A percentile compares a stretch with the other conserved stretches of the same genome.
Conservation (phyloP, 2,329 filamentous ascomycete genomes). For the Pezicula carpinea region DNA sequence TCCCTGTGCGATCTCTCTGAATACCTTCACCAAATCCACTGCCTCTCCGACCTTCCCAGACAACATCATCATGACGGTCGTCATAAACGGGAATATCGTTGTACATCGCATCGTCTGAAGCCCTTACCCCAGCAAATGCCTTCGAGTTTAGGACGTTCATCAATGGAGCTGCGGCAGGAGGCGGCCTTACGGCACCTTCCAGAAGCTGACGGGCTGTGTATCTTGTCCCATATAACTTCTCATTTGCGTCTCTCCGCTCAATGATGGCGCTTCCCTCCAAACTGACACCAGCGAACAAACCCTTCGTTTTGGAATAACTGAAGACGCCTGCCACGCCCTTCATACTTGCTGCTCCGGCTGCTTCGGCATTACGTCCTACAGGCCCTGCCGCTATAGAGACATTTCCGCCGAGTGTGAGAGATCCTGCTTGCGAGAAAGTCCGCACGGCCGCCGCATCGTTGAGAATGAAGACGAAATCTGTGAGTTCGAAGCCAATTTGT, state of each 20-base stretch:
- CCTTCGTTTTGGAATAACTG: slow-evolving; percentile 97
- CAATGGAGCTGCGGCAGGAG: slow-evolving; percentile 77
- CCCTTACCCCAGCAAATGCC: slow-evolving; percentile 66
- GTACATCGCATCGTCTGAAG: slow-evolving; percentile 67
- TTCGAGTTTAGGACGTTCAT: slow-evolving; percentile 82
- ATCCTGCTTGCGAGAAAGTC: slow-evolving; percentile 89
- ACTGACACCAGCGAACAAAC: slow-evolving; percentile 91
- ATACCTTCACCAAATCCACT: slow-evolving; percentile 65
- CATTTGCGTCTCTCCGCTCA: slow-evolving; percentile 92
- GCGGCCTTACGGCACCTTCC: slow-evolving; percentile 70
- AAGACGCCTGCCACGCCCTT: slow-evolving; percentile 90
- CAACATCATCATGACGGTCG: slow-evolving; percentile 72
- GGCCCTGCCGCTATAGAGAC: slow-evolving; percentile 94
- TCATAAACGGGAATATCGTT: slow-evolving; percentile 92
- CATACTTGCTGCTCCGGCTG: slow-evolving; percentile 86
- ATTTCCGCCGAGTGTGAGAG: slow-evolving; percentile 89
- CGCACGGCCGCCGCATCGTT: slow-evolving; percentile 88
- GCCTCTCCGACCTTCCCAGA: slow-evolving; percentile 75
- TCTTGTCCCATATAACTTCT: slow-evolving; percentile 85
- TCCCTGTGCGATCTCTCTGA: slow-evolving; percentile 43
- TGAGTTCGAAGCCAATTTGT: slow-evolving; percentile 83
- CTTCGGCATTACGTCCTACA: slow-evolving; percentile 90
- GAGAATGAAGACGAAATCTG: slow-evolving; percentile 96
- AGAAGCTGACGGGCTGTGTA: slow-evolving; percentile 80
- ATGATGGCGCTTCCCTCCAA: slow-evolving; percentile 91